A percentile compares a stretch with the other conserved stretches of the same genome.
phyloP scores from a whole-genome alignment of 2,329 filamentous ascomycete genomes.

The Ascocoryne sarcoides region DNA sequence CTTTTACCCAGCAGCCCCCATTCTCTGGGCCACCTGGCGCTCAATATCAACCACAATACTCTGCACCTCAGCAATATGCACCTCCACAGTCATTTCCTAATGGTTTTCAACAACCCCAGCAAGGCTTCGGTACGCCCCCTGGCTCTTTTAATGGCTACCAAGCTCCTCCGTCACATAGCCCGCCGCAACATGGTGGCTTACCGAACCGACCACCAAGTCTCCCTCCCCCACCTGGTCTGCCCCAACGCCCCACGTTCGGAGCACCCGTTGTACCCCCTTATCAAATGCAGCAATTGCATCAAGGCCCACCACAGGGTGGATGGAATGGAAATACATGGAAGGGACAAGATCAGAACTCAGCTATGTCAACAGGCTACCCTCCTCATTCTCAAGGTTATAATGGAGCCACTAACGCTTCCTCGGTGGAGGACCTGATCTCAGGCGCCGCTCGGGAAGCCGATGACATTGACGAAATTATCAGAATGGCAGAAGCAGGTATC shows the following conservation, averaged over 20 bases:
- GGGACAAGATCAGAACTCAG: constrained; percentile 30
- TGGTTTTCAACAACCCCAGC: constrained; percentile 23
- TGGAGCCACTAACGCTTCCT: constrained; percentile 32
- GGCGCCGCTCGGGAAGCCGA: constrained; percentile 41
- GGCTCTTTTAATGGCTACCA: constrained; percentile 35
- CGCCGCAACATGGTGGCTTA: constrained; percentile 30
- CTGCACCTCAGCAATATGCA: constrained; percentile 26
- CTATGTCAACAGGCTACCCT: constrained; percentile 32
- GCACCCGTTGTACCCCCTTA: constrained; percentile 40
- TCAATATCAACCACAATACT: constrained; percentile 27
- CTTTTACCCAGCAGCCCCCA: constrained; percentile 27
- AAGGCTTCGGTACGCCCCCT: constrained; percentile 32
- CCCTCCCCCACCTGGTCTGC: constrained; percentile 47
- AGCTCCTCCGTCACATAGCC: constrained; percentile 34
- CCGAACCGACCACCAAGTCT: constrained; percentile 44
- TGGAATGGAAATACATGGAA: constrained; percentile 31
- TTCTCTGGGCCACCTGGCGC: constrained; percentile 28
- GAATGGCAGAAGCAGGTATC: constrained; percentile 55
- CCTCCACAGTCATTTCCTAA: constrained; percentile 26
- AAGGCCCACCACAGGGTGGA: constrained; percentile 34
- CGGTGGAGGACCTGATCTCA: constrained; percentile 40
- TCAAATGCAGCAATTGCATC: constrained; percentile 46
- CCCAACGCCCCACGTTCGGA: constrained; percentile 50
- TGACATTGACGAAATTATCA: constrained; percentile 57
- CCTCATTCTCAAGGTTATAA: constrained; percentile 28